phyloP scores from a whole-genome alignment of 805 yeast genomes.

The Yamadazyma sp. region DNA sequence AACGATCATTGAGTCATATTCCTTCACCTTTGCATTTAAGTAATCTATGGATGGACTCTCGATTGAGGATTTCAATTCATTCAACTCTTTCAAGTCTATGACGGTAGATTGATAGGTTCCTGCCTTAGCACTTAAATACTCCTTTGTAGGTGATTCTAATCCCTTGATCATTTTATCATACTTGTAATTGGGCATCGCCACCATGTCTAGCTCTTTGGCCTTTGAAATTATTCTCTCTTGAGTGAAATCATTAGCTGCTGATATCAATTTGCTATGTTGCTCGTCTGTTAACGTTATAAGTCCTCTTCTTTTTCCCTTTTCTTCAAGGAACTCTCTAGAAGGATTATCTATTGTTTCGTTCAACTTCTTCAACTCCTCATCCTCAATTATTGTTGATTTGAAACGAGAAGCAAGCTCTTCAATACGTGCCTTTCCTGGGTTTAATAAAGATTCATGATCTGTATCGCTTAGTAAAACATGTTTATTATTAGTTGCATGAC shows the following conservation, averaged over 20 bases:
- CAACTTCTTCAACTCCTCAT: conserved; percentile 10
- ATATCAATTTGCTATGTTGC: conserved; percentile 6
- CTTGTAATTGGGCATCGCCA: conserved; percentile 14
- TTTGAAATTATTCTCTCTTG: conserved; percentile 14
- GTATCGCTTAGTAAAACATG: conserved; percentile 1
- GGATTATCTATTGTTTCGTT: conserved; percentile 14
- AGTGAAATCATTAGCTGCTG: conserved; percentile 10
- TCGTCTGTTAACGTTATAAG: conserved; percentile 8
- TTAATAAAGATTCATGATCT: conserved; percentile 2
- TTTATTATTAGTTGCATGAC: conserved; percentile 8
- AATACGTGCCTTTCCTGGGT: conserved; percentile 7
- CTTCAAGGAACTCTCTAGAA: conserved; percentile 14
- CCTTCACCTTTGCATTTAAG: conserved; percentile 9
- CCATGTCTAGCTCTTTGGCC: conserved; percentile 22
- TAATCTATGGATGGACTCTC: conserved; percentile 8
- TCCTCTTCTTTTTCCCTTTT: conserved; percentile 9
- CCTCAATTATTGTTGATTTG: conserved; percentile 4
- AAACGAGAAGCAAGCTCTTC: conserved; percentile 5
- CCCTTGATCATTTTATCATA: conserved; percentile 8
- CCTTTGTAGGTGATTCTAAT: conserved; percentile 18
- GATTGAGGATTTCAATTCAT: conserved; percentile 1
- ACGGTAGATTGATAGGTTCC: not conserved
- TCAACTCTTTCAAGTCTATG: conserved; percentile 2
- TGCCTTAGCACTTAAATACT: conserved; percentile 17
- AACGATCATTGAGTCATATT: conserved; percentile 9